Conservation (phyloP, 345 rosid species). For the Lumnitzera racemosa region DNA sequence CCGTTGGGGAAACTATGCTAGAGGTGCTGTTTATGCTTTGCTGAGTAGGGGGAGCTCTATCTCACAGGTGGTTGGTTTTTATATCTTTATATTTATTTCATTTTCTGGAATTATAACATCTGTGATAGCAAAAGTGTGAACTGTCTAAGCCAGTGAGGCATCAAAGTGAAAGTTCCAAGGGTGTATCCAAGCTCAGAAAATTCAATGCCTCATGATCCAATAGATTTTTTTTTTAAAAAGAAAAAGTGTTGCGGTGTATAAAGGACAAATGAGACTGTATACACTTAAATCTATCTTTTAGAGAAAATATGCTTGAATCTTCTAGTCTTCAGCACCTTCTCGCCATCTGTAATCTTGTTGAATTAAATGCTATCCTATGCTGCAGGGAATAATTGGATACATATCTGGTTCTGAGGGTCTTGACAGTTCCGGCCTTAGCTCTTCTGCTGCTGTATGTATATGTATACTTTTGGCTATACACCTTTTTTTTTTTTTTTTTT, state of each 20-base stretch:
- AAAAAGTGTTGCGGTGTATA: too few relatives aligned
- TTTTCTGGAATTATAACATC: neutral
- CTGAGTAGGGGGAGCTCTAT: conserved; percentile 52
- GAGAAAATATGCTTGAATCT: neutral
- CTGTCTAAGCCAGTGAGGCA: neutral
- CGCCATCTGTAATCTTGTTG: neutral
- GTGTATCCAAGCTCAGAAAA: too few relatives aligned
- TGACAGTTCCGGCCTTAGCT: conserved; percentile 97
- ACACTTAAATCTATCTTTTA: too few relatives aligned
- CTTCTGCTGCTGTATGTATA: conserved; percentile 91
- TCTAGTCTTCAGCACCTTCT: neutral
- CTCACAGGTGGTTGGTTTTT: conserved; percentile 39
- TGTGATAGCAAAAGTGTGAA: neutral
- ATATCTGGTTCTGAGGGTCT: conserved; percentile 79
- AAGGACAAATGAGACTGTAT: too few relatives aligned
- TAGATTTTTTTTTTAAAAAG: too few relatives aligned
- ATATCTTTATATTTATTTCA: neutral
- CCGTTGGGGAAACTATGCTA: conserved; percentile 82
- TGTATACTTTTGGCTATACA: conserved; percentile 4
- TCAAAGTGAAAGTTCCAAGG: too few relatives aligned
- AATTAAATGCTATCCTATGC: conserved; percentile 8
- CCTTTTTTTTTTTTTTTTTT: neutral
- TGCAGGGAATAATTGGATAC: conserved; percentile 86
- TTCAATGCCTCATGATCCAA: too few relatives aligned
- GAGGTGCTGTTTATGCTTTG: conserved; percentile 81